Conservation (phyloP, 2,329 filamentous ascomycete genomes). For the Clathrospora elynae region DNA sequence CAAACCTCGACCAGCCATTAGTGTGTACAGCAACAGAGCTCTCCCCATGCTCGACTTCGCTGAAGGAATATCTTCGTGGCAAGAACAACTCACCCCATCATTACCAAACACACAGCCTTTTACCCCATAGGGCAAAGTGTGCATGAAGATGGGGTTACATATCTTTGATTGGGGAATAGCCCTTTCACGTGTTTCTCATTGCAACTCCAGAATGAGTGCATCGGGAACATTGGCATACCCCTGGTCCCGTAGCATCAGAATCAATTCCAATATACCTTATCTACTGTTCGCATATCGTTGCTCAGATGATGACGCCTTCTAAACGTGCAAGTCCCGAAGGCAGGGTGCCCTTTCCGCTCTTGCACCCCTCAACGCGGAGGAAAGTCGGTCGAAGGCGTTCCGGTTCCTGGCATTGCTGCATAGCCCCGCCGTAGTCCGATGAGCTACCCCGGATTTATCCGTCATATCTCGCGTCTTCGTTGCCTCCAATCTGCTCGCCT, state of each 20-base stretch:
- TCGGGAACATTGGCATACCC: conserved; percentile 3
- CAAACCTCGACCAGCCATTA: conserved; percentile 58
- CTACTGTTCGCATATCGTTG: neutral
- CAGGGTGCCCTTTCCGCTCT: conserved; percentile 35
- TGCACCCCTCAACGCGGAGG: conserved; percentile 30
- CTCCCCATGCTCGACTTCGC: conserved; percentile 63
- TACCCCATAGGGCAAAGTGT: conserved; percentile 60
- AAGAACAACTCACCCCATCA: conserved; percentile 60
- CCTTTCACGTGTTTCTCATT: conserved; percentile 4
- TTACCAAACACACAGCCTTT: conserved; percentile 69
- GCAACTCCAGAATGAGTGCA: neutral
- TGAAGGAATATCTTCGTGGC: conserved; percentile 72
- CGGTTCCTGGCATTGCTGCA: conserved; percentile 10
- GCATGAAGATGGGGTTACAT: conserved; percentile 69
- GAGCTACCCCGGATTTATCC: conserved; percentile 15
- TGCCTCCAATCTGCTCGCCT: conserved; percentile 3
- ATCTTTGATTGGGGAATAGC: conserved; percentile 18
- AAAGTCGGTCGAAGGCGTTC: conserved; percentile 13
- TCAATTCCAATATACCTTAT: conserved; percentile 8
- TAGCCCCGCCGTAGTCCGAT: conserved; percentile 12
- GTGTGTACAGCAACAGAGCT: conserved; percentile 72
- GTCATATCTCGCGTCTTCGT: conserved; percentile 11
- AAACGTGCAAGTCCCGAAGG: conserved; percentile 17
- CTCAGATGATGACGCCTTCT: conserved; percentile 15
- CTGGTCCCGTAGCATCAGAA: conserved; percentile 1